These are phyloP conservation scores for Komagataella pseudopastoris DNA, from an alignment of 805 yeast genomes.

Conservation along the genomic window DNA sequence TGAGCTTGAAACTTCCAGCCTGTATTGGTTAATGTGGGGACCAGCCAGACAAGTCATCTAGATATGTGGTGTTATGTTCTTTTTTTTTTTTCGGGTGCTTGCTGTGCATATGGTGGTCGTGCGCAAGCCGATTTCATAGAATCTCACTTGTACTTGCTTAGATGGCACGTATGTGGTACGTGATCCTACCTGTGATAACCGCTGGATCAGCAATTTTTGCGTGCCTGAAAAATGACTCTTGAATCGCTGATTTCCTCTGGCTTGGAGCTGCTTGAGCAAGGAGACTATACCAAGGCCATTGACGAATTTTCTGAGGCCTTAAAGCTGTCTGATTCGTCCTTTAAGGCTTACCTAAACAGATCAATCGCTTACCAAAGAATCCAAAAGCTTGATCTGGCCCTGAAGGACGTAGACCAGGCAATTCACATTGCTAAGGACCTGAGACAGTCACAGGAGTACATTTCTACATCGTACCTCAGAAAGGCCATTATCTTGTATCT, in stretches of 20 bases:
- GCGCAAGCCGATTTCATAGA: not conserved
- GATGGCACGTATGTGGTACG: not conserved
- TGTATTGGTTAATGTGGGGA: not conserved
- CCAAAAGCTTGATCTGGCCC: conserved; percentile 32
- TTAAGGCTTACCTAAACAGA: conserved; percentile 32
- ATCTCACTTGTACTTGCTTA: not conserved
- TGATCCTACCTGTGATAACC: not conserved
- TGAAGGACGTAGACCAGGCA: conserved; percentile 31
- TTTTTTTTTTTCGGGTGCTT: not conserved
- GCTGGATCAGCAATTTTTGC: not conserved
- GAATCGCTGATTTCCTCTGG: conserved; percentile 21
- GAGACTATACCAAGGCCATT: conserved; percentile 32
- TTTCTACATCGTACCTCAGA: conserved; percentile 34
- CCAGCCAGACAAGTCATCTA: not conserved
- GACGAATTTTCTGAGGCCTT: conserved; percentile 24
- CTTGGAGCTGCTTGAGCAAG: conserved; percentile 27
- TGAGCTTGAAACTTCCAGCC: not conserved
- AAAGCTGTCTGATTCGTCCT: conserved; percentile 27
- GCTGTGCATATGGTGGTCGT: not conserved
- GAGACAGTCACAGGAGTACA: conserved; percentile 30
- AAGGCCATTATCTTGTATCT: conserved; percentile 33
- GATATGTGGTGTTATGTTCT: not conserved
- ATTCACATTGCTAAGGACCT: conserved; percentile 25
- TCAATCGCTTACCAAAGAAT: conserved; percentile 35
- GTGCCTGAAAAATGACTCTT: conserved; percentile 14